Base-by-base conservation (phyloP, 2,329 filamentous ascomycete species). In the Colletotrichum orbiculare region DNA sequence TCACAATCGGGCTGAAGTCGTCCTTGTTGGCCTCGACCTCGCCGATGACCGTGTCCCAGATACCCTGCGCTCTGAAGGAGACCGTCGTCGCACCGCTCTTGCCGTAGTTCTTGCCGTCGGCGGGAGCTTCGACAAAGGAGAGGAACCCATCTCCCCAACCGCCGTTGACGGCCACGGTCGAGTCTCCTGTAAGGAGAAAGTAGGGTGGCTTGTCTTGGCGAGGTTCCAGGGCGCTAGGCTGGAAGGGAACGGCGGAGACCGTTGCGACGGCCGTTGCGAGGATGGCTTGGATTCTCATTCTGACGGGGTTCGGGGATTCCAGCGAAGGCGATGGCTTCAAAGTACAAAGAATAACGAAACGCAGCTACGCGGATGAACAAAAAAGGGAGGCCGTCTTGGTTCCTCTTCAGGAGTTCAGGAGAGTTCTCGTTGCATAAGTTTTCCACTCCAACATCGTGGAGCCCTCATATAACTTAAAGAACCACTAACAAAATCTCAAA, bases 61-160 rank as follows among this genome's bases (percentile, higher is more conserved):
- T 77, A 0, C 86, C 84, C 1, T 81, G 80, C 0, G 74, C 74
- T 3, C 81, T 76, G 70, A 86, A 90, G 0, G 83, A 85, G 3
- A 81, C 81, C 0, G 87, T 89, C 1, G 86, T 89, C 2, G 82
- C 81, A 4, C 85, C 85, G 64, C 84, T 85, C 70, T 86, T 81
- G 4, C 83, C 88, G 35, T 83, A 80, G 70, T 90, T 89, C 33
- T 80, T 74, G 1, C 87, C 87, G 42, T 77, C 76, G 0, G 86
- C 85, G 0, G 81, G 80, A 2, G 70, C 65, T 7, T 75, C 74
- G 0, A 90, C 77, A 0, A 81, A 83, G 0, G 79, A 78, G 8
- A 89, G 75, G 68, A 89, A 86, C 0, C 84, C 87, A 66, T 87
- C 77, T n/a, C 87, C 87, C 86, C 86, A 89, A 33, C 86, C 83